These are phyloP conservation scores for Salvia sclarea DNA, from an alignment of 305 asterid genomes.

Conservation along the genomic window DNA sequence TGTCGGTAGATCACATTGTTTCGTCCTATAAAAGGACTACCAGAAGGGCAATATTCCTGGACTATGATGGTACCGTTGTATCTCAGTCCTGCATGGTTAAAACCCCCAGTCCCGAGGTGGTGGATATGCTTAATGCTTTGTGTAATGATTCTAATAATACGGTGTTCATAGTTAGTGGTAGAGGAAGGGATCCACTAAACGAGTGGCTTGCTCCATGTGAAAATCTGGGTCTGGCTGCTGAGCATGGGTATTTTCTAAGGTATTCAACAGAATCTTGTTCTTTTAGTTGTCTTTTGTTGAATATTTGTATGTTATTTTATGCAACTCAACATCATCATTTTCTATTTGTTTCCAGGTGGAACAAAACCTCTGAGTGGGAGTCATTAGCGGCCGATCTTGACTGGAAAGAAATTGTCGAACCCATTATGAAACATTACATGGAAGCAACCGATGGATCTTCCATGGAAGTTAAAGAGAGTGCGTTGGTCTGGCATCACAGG, in stretches of 20 bases:
- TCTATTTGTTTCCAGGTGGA: slow-evolving; percentile 55
- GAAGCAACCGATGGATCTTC: slow-evolving; percentile 87
- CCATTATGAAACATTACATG: slow-evolving; percentile 72
- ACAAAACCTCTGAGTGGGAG: slow-evolving; percentile 61
- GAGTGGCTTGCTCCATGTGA: slow-evolving; percentile 84
- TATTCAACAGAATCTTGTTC: slow-evolving; percentile 19
- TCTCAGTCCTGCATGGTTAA: slow-evolving; percentile 62
- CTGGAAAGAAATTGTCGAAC: slow-evolving; percentile 83
- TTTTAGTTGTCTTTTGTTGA: neutral
- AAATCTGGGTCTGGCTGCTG: slow-evolving; percentile 76
- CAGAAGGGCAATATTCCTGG: slow-evolving; percentile 82
- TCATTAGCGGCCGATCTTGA: slow-evolving; percentile 63
- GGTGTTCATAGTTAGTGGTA: slow-evolving; percentile 81
- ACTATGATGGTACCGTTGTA: slow-evolving; percentile 85
- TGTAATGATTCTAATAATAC: slow-evolving; percentile 71
- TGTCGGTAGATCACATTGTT: slow-evolving; percentile 60
- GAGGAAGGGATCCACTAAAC: slow-evolving; percentile 58
- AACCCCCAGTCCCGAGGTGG: slow-evolving; percentile 68
- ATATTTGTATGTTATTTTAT: neutral
- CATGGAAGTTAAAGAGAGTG: slow-evolving; percentile 80
- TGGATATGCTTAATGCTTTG: slow-evolving; percentile 52
- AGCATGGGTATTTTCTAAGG: slow-evolving; percentile 85
- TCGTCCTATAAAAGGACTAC: slow-evolving; percentile 62
- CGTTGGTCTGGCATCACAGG: slow-evolving; percentile 87
- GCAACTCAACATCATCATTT: slow-evolving; percentile 6